Conservation (phyloP, 495 filamentous ascomycete genomes). For the Xylaria cubensis region DNA sequence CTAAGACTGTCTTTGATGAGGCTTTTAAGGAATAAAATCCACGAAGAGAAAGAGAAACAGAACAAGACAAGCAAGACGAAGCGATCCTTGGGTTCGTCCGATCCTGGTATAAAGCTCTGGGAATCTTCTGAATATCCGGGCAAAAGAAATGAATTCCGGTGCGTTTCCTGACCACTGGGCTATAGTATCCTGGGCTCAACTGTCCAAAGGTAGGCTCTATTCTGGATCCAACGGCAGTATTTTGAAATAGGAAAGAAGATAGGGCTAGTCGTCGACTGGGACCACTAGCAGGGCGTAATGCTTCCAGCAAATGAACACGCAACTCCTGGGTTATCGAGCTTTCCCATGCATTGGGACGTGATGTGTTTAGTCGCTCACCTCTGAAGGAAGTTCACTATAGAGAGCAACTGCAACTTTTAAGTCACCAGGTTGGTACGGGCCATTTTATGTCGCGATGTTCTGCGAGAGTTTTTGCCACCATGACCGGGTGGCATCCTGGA, state of each 20-base stretch:
- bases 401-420: neutral
- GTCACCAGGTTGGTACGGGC: slow-evolving; percentile 16
- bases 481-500: slow-evolving; percentile 24
- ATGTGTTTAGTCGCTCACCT: slow-evolving; percentile 27
- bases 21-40: slow-evolving; percentile 4
- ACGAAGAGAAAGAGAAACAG: slow-evolving; percentile 23
- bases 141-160: slow-evolving; percentile 25
- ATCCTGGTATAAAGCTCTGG: slow-evolving; percentile 19
- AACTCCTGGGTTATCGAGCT: slow-evolving; percentile 10
- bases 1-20: neutral
- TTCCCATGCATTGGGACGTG: slow-evolving; percentile 11
- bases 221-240: slow-evolving; percentile 20
- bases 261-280: slow-evolving; percentile 22
- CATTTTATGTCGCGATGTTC: slow-evolving; percentile 29
- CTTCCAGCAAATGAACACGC: slow-evolving; percentile 19
- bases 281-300: slow-evolving; percentile 26
- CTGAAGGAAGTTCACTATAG: slow-evolving; percentile 17
- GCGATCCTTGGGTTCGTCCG: slow-evolving; percentile 22
- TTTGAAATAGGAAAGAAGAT: slow-evolving; percentile 25
- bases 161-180: slow-evolving; percentile 24
- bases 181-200: slow-evolving; percentile 22
- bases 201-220: slow-evolving; percentile 22
- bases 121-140: slow-evolving; percentile 25
- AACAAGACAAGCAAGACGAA: slow-evolving; percentile 18
- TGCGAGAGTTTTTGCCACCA: slow-evolving; percentile 18